These are phyloP conservation scores for Phanerochaete sordida DNA, from an alignment of 768 basidiomycete species.

Conservation along the genomic window DNA sequence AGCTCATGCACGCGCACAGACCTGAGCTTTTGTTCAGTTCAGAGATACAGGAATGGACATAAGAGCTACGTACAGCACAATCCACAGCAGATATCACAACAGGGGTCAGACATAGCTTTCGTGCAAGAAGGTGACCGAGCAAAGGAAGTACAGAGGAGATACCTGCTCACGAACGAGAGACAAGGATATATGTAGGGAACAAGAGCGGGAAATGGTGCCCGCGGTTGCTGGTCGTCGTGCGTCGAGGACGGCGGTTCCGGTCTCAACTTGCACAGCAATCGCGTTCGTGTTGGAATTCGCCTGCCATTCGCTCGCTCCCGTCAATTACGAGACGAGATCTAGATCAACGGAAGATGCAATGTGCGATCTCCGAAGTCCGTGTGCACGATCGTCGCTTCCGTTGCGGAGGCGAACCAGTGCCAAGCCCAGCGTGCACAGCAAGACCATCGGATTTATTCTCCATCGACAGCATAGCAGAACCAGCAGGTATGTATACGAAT, in stretches of 20 bases:
- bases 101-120: conserved; percentile 2
- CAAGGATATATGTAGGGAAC: background rate
- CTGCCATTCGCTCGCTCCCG: no score
- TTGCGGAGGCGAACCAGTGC: no score
- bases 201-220: background rate
- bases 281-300: background rate
- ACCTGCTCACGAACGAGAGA: background rate
- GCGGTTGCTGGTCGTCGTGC: background rate
- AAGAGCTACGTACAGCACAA: conserved; percentile 9
- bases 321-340: background rate
- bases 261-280: background rate
- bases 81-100: conserved; percentile 5
- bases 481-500: no score
- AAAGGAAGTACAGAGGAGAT: background rate
- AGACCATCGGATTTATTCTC: no score
- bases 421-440: no score
- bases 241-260: background rate
- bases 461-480: no score
- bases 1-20: no score
- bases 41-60: background rate
- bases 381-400: no score
- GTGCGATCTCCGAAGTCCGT: no score
- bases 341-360: no score
- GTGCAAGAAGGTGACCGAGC: background rate
- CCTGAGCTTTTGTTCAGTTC: no score